Evolutionary conservation across 495 filamentous ascomycete genomes (phyloP), one percentile per base, ranked within the genome.

Genomic region (Aspergillus conjunctus): DNA sequence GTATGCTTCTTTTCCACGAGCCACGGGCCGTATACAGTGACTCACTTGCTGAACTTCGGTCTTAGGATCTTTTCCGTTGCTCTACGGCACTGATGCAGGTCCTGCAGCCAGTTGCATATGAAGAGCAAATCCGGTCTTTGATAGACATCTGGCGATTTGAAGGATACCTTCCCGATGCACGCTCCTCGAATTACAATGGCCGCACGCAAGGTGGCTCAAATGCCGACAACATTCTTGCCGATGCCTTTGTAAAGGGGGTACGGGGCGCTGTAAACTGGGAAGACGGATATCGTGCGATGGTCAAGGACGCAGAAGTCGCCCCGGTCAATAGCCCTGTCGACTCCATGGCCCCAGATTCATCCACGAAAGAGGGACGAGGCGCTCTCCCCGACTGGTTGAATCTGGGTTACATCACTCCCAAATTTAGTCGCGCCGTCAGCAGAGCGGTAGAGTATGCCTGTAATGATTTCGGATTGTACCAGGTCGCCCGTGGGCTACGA

Each of bases 231-330:
- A 77, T 92, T 8, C 80, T 92, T 22, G 89, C 88, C 1, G 89
- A 92, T 65, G 87, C 88, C 1, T 91, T 86, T 61, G 83, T 91
- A 34, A 91, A 91, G 59, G 87, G 87, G 1, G 83, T 91, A 20
- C 76, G 82, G 11, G 82, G 79, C 7, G 75, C 70, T n/a, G 73
- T 91, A 9, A 78, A 91, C 66, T 91, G 89, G 88, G 72, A 78
- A n/a, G 86, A 85, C 54, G 88, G 83, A 9, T 91, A 86, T 62
- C 68, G 73, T 32, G 88, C 89, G 31, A 88, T 92, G 84, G 73
- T 86, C n/a, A 85, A 81, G 54, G 80, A 92, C 53, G 89, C 87
- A 20, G 88, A 91, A 71, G 75, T 83, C 0, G 68, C 75, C 0
- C 88, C 88, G 0, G 64, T 73, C 6, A 89, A 90, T 61, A 82